Base-by-base conservation (phyloP, 23 red algal genomes). In the Pyropia haitanensis region DNA sequence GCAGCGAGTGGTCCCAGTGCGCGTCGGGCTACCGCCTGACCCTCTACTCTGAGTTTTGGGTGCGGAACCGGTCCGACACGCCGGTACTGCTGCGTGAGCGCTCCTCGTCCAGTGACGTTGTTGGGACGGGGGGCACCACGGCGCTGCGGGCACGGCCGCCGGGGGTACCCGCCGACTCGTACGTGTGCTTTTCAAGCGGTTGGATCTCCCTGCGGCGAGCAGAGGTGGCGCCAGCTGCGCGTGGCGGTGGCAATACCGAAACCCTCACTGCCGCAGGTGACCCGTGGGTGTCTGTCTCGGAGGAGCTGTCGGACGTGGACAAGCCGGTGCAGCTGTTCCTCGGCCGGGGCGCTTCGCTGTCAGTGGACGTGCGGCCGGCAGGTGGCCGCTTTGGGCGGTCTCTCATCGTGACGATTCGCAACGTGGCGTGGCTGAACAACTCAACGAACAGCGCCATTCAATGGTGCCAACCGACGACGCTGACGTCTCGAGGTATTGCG, bases 291-390 rank as follows among this genome's bases (percentile, higher is more conserved):
- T 52, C 51, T 15, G 32, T 88, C 9, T 50, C 50, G n/a, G 71
- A 67, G 51, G 77, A 87, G 73, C 63, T 93, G 21, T 33, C 63
- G 19, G 78, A 84, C 53, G 65, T 93, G 18, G 88, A 84, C 29
- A 84, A 93, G 51, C 78, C 88, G 7, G 52, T 85, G 22, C 61
- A 66, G 25, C 18, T 93, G 20, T 28, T 69, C 5, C 59, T 93
- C 27, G 69, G 73, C 10, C 39, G 39, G 39, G 71, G 76, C 18
- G 32, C 68, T 25, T 73, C 67, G 23, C 39, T 85, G 52, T 26
- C 77, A 18, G 44, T 93, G 60, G 88, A 93, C 24, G 88, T 93
- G 15, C 70, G 78, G 48, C 88, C 88, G 44, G 88, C 74, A 7
- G 39, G 69, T 49, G 79, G 78, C 12, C 29, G 69, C 26, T 85